phyloP scores from a whole-genome alignment of 495 filamentous ascomycete genomes.

The Trypethelium eluteriae region DNA sequence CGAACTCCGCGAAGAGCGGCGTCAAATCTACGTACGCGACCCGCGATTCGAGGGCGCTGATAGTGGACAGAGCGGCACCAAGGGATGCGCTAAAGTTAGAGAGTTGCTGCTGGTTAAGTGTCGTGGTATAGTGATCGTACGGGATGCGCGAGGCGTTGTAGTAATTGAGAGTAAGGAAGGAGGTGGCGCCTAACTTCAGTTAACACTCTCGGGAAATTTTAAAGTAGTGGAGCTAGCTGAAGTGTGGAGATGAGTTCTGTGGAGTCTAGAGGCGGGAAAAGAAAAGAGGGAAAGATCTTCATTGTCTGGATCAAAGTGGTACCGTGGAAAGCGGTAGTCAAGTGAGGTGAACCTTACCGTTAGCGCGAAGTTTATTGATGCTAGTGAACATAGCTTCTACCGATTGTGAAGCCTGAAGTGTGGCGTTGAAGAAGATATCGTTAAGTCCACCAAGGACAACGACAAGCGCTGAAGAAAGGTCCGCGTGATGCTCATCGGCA shows the following conservation, averaged over 20 bases:
- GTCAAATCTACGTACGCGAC: conserved; percentile 1
- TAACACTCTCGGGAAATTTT: no score
- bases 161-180: conserved; percentile 6
- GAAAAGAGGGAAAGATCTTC: neutral
- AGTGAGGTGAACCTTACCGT: neutral
- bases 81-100: conserved; percentile 1
- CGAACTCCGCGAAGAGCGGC: conserved; percentile 3
- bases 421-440: conserved; percentile 7
- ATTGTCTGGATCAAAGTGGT: no score
- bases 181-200: neutral
- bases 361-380: conserved; percentile 8
- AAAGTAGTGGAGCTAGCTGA: neutral
- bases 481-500: neutral
- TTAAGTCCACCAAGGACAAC: neutral
- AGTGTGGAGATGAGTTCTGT: neutral
- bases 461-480: neutral
- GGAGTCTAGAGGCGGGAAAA: neutral
- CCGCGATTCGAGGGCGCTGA: neutral
- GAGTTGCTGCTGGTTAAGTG: neutral
- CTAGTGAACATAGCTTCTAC: conserved; percentile 4
- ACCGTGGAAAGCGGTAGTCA: no score
- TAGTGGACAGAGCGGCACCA: neutral
- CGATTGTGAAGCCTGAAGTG: neutral
- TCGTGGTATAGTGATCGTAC: neutral
- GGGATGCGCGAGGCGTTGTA: conserved; percentile 4